These are phyloP conservation scores for Helianthus annuus DNA, from an alignment of 129 eudicot species.

Conservation along the genomic window DNA sequence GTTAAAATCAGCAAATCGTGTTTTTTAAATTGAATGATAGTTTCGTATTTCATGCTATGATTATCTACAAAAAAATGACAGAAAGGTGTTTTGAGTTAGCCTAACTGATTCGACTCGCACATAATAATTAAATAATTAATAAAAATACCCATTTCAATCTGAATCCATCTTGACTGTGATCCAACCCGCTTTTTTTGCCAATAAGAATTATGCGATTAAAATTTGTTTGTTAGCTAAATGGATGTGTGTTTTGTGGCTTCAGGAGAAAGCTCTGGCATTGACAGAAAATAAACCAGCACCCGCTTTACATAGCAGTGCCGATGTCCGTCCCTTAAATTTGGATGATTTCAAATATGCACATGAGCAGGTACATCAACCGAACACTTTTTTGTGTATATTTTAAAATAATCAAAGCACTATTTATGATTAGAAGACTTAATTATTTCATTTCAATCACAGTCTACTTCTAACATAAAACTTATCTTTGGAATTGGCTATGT, in stretches of 20 bases:
- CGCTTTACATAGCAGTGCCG: constrained; percentile 68
- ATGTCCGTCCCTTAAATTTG: constrained; percentile 70
- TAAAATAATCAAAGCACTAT: background rate
- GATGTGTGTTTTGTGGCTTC: constrained; percentile 15
- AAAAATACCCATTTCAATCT: background rate
- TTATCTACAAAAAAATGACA: background rate
- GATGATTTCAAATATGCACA: constrained; percentile 89
- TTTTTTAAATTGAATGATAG: background rate
- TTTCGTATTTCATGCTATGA: background rate
- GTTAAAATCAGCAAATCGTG: background rate
- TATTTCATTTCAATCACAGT: background rate
- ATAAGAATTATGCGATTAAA: background rate
- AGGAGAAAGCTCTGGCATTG: constrained; percentile 83
- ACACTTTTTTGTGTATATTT: background rate
- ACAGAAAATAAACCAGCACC: constrained; percentile 69
- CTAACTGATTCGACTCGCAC: background rate
- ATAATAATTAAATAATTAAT: background rate
- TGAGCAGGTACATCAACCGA: constrained; percentile 64
- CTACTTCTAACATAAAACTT: background rate
- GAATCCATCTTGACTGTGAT: background rate
- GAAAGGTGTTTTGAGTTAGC: background rate
- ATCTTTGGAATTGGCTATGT: background rate
- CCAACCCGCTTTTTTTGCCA: background rate
- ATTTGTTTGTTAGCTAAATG: background rate
- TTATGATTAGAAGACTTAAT: background rate